Percentiles rank a stretch among this genome's conserved stretches.
Conservation (phyloP, 495 filamentous ascomycete species). For the Schizothecium vesticola region DNA sequence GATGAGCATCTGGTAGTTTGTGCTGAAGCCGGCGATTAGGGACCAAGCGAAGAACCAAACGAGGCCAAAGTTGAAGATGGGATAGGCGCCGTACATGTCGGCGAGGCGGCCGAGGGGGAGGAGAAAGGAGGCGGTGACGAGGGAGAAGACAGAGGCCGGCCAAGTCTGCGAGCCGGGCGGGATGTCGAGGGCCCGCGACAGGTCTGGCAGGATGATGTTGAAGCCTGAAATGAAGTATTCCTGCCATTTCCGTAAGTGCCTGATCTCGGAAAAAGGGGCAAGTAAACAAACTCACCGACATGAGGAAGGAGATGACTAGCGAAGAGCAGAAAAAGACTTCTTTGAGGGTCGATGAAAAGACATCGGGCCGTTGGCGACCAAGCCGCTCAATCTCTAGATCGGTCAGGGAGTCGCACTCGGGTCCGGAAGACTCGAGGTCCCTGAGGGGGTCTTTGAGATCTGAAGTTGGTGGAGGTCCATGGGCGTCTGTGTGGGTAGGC, state of each 20-base stretch:
- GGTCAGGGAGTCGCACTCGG: neutral
- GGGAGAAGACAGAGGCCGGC: slow-evolving; percentile 73
- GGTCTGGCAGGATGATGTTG: slow-evolving; percentile 69
- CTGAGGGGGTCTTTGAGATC: neutral
- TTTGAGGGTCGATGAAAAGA: slow-evolving; percentile 53
- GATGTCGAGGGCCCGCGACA: slow-evolving; percentile 60
- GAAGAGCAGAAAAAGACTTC: slow-evolving; percentile 71
- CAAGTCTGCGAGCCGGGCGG: slow-evolving; percentile 61
- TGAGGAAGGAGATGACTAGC: slow-evolving; percentile 65
- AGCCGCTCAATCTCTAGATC: slow-evolving; percentile 54
- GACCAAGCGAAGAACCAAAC: slow-evolving; percentile 70
- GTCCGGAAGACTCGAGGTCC: slow-evolving; percentile 1
- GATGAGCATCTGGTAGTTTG: slow-evolving; percentile 66
- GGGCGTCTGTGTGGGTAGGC: neutral
- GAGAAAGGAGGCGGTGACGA: slow-evolving; percentile 68
- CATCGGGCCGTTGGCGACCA: slow-evolving; percentile 63
- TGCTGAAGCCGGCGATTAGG: slow-evolving; percentile 66
- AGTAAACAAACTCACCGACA: slow-evolving; percentile 49
- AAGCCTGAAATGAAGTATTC: slow-evolving; percentile 87
- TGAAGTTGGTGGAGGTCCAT: neutral
- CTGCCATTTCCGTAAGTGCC: slow-evolving; percentile 20
- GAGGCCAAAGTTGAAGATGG: slow-evolving; percentile 61
- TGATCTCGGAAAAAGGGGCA: neutral
- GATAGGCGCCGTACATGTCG: slow-evolving; percentile 73
- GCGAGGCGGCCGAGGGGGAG: slow-evolving; percentile 72